phyloP scores from a whole-genome alignment of 2,329 filamentous ascomycete genomes.

The Whalleya microplaca region DNA sequence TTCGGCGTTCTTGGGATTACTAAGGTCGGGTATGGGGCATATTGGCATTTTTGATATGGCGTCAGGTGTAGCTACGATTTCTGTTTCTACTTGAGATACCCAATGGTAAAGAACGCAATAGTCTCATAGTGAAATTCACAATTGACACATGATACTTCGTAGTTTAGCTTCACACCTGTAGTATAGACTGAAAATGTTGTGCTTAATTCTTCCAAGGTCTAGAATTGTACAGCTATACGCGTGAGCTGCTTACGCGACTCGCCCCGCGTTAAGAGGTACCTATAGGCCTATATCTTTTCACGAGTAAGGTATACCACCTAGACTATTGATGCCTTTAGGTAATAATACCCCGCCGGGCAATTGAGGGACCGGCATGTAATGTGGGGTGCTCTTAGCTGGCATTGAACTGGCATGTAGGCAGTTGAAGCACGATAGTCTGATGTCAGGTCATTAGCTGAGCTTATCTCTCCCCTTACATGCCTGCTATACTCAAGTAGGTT shows the following conservation, averaged over 20 bases:
- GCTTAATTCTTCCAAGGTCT: no score
- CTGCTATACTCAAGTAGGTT: neutral
- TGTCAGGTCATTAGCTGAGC: neutral
- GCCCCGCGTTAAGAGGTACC: no score
- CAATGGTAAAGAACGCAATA: conserved; percentile 2
- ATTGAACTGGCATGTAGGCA: no score
- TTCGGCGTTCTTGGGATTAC: neutral
- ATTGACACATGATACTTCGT: neutral
- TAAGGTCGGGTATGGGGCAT: neutral
- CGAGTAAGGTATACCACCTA: neutral
- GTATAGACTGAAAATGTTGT: no score
- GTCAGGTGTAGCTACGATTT: neutral
- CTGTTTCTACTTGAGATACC: conserved; percentile 17
- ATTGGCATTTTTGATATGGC: neutral
- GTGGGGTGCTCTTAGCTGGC: neutral
- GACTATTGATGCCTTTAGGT: no score
- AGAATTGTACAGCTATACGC: no score
- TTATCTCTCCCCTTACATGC: neutral
- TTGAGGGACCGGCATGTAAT: neutral
- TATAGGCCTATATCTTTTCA: no score
- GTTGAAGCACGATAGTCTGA: no score
- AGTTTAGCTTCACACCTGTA: no score
- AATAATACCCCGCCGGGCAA: neutral
- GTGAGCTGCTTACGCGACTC: no score
- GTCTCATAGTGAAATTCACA: neutral